phyloP scores from a whole-genome alignment of 2,329 filamentous ascomycete genomes.

The Ceratocystis cacaofunesta region DNA sequence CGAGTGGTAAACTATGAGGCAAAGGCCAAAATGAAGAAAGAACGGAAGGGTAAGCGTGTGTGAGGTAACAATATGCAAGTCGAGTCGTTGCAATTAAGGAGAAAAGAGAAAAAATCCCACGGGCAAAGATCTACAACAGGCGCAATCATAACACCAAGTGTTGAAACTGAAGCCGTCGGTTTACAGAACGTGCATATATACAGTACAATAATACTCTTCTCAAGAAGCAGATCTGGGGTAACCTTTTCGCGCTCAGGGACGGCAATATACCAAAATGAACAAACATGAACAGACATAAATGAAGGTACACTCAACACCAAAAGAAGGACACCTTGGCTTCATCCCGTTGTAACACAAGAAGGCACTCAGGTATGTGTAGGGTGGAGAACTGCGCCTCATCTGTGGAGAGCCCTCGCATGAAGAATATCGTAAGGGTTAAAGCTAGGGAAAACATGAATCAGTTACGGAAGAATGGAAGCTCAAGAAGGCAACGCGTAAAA shows the following conservation, averaged over 20 bases:
- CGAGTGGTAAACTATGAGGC: too few relatives aligned
- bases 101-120: slow-evolving; percentile 3
- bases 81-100: background rate
- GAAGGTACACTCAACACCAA: too few relatives aligned
- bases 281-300: too few relatives aligned
- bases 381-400: background rate
- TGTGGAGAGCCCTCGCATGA: background rate
- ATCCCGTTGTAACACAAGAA: background rate
- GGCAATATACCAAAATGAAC: too few relatives aligned
- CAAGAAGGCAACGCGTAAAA: slow-evolving; percentile 1
- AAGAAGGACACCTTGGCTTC: background rate
- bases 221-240: background rate
- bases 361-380: too few relatives aligned
- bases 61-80: background rate
- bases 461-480: background rate
- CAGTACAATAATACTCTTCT: background rate
- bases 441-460: background rate
- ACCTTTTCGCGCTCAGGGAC: too few relatives aligned
- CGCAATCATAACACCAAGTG: background rate
- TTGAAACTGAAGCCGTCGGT: background rate
- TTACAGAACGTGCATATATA: too few relatives aligned
- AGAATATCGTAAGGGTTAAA: background rate
- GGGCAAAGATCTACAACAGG: background rate
- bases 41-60: background rate
- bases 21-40: background rate